phyloP scores from a whole-genome alignment of 352 stramenopile genomes.

The Phytophthora sp. region DNA sequence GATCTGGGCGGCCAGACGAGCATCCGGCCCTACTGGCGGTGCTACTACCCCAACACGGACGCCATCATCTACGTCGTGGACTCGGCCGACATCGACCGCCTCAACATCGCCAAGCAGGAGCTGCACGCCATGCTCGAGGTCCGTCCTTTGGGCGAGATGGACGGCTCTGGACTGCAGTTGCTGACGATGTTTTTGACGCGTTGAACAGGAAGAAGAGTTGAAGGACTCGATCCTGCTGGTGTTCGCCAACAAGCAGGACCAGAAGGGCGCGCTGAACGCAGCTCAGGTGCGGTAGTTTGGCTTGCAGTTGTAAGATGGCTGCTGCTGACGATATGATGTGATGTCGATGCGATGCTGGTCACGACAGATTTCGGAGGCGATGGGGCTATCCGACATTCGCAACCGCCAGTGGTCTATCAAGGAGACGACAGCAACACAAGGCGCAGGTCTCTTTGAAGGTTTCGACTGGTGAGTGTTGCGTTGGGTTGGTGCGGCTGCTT shows the following conservation, averaged over 20 bases:
- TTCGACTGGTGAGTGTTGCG: slow-evolving; percentile 95
- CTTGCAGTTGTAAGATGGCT: background rate
- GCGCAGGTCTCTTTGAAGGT: slow-evolving; percentile 98
- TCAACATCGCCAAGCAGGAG: slow-evolving; percentile 98
- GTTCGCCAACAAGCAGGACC: slow-evolving; percentile 99
- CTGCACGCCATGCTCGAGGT: slow-evolving; percentile 97
- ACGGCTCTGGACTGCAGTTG: background rate
- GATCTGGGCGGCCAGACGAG: slow-evolving; percentile 99
- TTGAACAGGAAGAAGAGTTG: slow-evolving; percentile 98
- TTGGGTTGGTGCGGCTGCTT: background rate
- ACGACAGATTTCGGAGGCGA: slow-evolving; percentile 98
- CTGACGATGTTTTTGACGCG: background rate
- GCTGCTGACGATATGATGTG: slow-evolving; percentile 1
- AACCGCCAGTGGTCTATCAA: slow-evolving; percentile 99
- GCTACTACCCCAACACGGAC: slow-evolving; percentile 99
- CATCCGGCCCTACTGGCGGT: slow-evolving; percentile 99
- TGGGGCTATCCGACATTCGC: slow-evolving; percentile 97
- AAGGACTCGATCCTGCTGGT: slow-evolving; percentile 99
- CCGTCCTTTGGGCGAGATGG: background rate
- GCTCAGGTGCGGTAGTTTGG: slow-evolving; percentile 69
- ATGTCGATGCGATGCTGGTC: background rate
- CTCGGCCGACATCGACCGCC: slow-evolving; percentile 96
- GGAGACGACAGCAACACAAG: slow-evolving; percentile 98
- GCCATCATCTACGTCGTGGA: slow-evolving; percentile 97
- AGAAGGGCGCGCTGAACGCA: slow-evolving; percentile 93